Evolutionary conservation across 2,329 filamentous ascomycete genomes (phyloP), one percentile per base, ranked within the genome.

Genomic region (Fusarium sp.): DNA sequence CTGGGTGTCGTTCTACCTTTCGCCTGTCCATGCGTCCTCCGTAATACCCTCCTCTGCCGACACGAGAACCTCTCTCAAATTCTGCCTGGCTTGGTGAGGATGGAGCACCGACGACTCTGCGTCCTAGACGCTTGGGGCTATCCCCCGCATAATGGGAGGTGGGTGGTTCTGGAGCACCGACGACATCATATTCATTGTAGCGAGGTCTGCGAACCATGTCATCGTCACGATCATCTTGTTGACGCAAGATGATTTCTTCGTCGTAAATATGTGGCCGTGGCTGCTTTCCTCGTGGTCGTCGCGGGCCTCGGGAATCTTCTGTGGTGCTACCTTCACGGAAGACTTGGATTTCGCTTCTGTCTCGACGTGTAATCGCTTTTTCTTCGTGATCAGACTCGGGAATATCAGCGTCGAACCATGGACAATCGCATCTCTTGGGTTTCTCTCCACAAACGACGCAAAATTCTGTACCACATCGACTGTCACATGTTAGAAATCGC

Each of bases 401-500:
- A 6, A 78, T 70, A 27, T 88, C 85, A 73, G 90, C 88, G 76
- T 90, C 92, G 83, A 94, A 94, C 89, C 90, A 93, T 0, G 92
- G 91, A 71, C 94, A 97, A 56, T 92, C 89, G 76, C 94, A 97
- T 2, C 85, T 90, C 81, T 93, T 95, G 93, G 94, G 97, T 73
- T 92, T 92, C 32, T 84, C 78, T 24, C 92, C 94, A 77, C 94
- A 97, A 27, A 93, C 86, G 88, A 96, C 94, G 81, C 94, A 97
- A 76, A 97, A 97, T 74, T 97, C 88, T 29, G 92, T 92, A 57
- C 88, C 91, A 76, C 94, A 97, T 58, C 90, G 92, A 78, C 91
- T 90, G 57, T 49, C 72, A 30, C 10, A 16, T 43, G 45, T 73
- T 55, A 77, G 70, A 27, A 61, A 12, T 20, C 40, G 57, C 34